Evolutionary conservation across 2,329 filamentous ascomycete genomes (phyloP), one percentile per base, ranked within the genome.

Genomic region (Neofusicoccum laricinum): DNA sequence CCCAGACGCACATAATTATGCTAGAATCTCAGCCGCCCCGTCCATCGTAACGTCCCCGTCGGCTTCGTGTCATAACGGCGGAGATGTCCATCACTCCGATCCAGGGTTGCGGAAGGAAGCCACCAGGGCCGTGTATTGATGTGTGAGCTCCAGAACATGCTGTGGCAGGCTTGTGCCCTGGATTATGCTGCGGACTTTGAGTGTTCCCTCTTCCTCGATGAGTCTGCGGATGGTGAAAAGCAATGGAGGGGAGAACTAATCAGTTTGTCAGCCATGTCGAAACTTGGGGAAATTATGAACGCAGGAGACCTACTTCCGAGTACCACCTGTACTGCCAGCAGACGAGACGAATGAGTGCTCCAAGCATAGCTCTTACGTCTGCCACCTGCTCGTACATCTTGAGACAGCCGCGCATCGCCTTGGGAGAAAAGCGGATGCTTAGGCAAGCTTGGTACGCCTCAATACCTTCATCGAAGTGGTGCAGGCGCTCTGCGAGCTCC

Each of bases 291-390:
- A 51, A 64, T 32, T 40, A n/a, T 50, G 25, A 25, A 36, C 30
- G 49, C 30, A 32, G 30, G 15, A 21, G 67, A 69, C 80, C 72
- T 77, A 89, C 88, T 85, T 99, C 95, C 64, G 93, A 97, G 81
- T 99, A 99, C 95, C 95, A 99, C 70, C 95, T 86, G 79, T 97
- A 99, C 80, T 99, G 95, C 95, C 95, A 99, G 12, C 94, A 95
- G 38, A 98, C 92, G 46, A 99, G 82, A 61, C 93, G 85, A 69
- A 99, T 97, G 65, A 97, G 83, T n/a, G 91, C 89, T 32, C 88
- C 90, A 6, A 98, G 85, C 64, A 89, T 92, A 66, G 93, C 90
- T 66, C 92, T 84, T 3, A 91, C 93, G 77, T 91, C 92, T 72
- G 90, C 91, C 65, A 85, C 84, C 73, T 86, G 86, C 78, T 96